Percentiles rank a stretch among this genome's conserved stretches.
Conservation (phyloP, 2,329 filamentous ascomycete genomes). For the Cladosporium sp. region DNA sequence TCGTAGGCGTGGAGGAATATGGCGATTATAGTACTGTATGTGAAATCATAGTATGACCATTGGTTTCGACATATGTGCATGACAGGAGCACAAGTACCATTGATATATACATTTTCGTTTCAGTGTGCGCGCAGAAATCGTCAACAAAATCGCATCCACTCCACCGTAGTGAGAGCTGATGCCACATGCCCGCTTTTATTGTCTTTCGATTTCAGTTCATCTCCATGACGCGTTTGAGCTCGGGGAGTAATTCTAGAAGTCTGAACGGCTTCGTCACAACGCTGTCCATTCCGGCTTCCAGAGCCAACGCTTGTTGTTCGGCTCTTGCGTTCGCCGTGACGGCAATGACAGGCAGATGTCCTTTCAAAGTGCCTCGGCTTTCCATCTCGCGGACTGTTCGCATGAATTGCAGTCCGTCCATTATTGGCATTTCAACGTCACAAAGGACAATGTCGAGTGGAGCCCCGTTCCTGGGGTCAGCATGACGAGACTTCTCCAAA, state of each 20-base stretch:
- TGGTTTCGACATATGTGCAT: no score
- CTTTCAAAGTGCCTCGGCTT: constrained; percentile 57
- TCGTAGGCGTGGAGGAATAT: no score
- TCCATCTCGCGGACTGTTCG: constrained; percentile 67
- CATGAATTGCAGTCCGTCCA: constrained; percentile 74
- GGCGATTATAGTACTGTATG: no score
- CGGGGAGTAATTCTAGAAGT: constrained; percentile 25
- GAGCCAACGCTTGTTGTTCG: constrained; percentile 68
- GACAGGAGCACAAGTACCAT: no score
- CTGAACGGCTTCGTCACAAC: constrained; percentile 76
- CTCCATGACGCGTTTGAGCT: constrained; percentile 23
- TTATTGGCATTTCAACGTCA: constrained; percentile 80
- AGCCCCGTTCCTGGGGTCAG: constrained; percentile 2
- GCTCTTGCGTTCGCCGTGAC: constrained; percentile 76
- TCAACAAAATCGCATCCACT: background rate
- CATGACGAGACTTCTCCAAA: background rate
- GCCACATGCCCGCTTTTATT: background rate
- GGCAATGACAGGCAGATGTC: constrained; percentile 70
- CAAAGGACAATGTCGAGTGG: constrained; percentile 60
- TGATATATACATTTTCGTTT: no score
- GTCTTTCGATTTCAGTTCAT: background rate
- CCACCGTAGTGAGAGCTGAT: background rate
- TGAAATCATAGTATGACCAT: no score
- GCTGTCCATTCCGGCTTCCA: constrained; percentile 71
- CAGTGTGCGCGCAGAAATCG: background rate